Base-by-base conservation (phyloP, 441 rosid species). In the Corymbia citriodora region DNA sequence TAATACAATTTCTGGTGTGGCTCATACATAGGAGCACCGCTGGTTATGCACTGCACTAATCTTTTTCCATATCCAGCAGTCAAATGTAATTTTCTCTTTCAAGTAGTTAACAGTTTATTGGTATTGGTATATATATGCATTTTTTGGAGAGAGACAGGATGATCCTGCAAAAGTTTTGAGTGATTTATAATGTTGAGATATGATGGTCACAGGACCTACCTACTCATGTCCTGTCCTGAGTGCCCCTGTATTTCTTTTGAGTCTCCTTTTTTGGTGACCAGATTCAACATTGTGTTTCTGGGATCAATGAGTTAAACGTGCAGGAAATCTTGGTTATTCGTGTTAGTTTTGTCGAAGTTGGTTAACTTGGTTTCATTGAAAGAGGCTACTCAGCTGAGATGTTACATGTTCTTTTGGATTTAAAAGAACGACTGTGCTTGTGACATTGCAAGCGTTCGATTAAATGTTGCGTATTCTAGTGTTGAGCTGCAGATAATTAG, bases 271-370 rank as follows among this genome's bases (percentile, higher is more conserved):
- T 11, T 1, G 40, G 16, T 40, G 83, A 6, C 17, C 3, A 36
- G 50, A 74, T 74, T 23, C 85, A 79, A 79, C n/a, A n/a, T 40
- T 40, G 13, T 3, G 27, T 72, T 18, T 10, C 82, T 18, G 25
- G 4, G 81, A 33, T 72, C 11, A 72, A 19, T 70, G 81, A 70
- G 25, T 48, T 70, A 10, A 72, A 33, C 82, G 36, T 36, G 85
- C 52, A 7, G 33, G 9, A 12, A 2, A 25, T 23, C 10, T 79
- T 45, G n/a, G 50, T 79, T 79, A 5, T 40, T 7, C 17, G 12
- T 79, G 0, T 40, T 11, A 0, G 52, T 79, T 45, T 23, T 45
- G 85, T 23, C 2, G n/a, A 79, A 12, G 10, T 21, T 3, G 9
- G n/a, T 79, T 40, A 7, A 8, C 21, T 18, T 10, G 25, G 1